Evolutionary conservation across 2,329 filamentous ascomycete genomes (phyloP).

Genomic region (Exophiala alcalophila): DNA sequence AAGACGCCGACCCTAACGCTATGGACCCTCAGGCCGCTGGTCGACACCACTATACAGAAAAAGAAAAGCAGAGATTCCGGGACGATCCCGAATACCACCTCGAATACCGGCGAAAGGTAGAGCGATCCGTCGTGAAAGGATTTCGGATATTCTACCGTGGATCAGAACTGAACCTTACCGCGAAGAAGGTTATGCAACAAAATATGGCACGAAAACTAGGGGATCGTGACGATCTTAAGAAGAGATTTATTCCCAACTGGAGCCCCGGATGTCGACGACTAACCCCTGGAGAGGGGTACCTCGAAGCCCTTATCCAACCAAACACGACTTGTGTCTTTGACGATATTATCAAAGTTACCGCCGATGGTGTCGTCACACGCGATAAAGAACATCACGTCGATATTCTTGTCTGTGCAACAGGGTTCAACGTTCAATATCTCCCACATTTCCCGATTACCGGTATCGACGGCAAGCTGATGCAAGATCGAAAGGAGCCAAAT

Average conservation of each 20-base stretch:
- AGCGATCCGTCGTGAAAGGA: constrained; percentile 13
- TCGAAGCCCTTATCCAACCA: constrained; percentile 14
- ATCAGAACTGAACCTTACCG: constrained; percentile 8
- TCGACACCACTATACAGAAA: constrained; percentile 15
- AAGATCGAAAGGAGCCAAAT: not conserved
- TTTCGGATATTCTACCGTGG: constrained; percentile 19
- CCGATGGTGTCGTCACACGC: constrained; percentile 28
- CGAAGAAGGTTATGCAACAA: constrained; percentile 16
- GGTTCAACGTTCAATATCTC: constrained; percentile 38
- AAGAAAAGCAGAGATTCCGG: constrained; percentile 20
- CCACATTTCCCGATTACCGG: constrained; percentile 44
- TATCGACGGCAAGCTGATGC: constrained; percentile 19
- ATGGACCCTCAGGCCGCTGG: constrained; percentile 22
- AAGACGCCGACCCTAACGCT: constrained; percentile 22
- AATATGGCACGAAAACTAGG: constrained; percentile 27
- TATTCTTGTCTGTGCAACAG: constrained; percentile 38
- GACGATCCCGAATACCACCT: constrained; percentile 23
- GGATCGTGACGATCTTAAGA: constrained; percentile 23
- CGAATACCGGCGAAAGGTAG: constrained; percentile 21
- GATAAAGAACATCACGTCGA: constrained; percentile 26
- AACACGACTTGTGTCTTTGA: constrained; percentile 28
- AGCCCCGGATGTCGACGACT: constrained; percentile 45
- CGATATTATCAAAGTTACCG: constrained; percentile 25
- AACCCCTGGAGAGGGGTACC: constrained; percentile 41
- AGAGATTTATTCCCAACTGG: constrained; percentile 27